A percentile compares a stretch with the other conserved stretches of the same genome.
phyloP scores from a whole-genome alignment of 306 rosid species.

The Dryas drummondii region DNA sequence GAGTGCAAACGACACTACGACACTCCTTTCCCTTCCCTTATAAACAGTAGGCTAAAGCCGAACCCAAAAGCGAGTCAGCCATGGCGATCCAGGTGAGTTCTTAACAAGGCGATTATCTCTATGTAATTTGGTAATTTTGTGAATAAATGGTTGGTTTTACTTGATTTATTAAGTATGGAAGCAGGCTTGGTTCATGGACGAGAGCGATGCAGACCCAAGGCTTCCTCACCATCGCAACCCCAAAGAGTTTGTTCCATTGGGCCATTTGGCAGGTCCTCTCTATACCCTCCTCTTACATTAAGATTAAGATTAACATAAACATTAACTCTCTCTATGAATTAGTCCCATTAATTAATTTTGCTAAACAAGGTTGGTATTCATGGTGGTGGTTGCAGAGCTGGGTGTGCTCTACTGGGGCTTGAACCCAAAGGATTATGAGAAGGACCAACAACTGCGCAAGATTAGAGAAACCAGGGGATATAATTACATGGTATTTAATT shows the following conservation, averaged over 20 bases:
- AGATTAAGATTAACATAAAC: background rate
- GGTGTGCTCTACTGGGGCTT: constrained; percentile 58
- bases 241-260: constrained; percentile 45
- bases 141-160: background rate
- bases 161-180: background rate
- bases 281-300: background rate
- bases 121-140: background rate
- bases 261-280: constrained; percentile 59
- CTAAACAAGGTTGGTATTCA: background rate
- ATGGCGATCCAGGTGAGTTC: constrained; percentile 67
- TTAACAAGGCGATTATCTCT: background rate
- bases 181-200: constrained; percentile 92
- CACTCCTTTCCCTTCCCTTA: background rate
- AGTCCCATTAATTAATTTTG: background rate
- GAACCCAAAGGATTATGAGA: constrained; percentile 47
- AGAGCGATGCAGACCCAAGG: constrained; percentile 60
- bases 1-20: constrained; percentile 3
- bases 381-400: constrained; percentile 36
- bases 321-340: background rate
- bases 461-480: constrained; percentile 79
- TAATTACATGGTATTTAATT: constrained; percentile 60
- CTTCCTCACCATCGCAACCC: constrained; percentile 71
- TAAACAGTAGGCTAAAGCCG: background rate
- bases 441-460: constrained; percentile 57
- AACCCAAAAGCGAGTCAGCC: constrained; percentile 6